phyloP scores from a whole-genome alignment of 257 asterid genomes.

The Verbascum thapsus region DNA sequence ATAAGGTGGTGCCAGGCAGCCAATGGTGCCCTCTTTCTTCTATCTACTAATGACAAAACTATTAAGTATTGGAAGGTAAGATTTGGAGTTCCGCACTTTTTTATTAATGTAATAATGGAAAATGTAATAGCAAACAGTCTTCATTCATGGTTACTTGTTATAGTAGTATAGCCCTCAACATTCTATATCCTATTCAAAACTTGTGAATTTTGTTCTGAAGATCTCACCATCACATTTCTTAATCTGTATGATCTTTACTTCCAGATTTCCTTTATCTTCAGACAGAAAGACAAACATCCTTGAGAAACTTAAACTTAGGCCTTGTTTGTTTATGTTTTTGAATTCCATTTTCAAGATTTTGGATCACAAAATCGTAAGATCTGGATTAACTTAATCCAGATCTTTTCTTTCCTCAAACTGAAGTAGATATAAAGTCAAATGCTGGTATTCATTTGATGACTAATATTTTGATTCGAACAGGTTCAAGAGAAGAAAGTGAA shows the following conservation, averaged over 20 bases:
- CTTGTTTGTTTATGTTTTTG: no score
- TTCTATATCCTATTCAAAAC: slow-evolving; percentile 16
- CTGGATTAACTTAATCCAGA: neutral
- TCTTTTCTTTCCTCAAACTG: neutral
- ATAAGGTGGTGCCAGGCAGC: slow-evolving; percentile 85
- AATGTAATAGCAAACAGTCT: slow-evolving; percentile 3
- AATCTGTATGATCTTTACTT: slow-evolving; percentile 19
- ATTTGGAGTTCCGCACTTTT: slow-evolving; percentile 19
- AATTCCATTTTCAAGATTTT: slow-evolving; percentile 20
- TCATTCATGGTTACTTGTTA: slow-evolving; percentile 23
- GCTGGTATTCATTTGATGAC: slow-evolving; percentile 10
- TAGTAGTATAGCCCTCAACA: slow-evolving; percentile 5
- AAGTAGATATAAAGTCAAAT: neutral
- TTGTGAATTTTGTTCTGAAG: slow-evolving; percentile 19
- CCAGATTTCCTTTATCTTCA: slow-evolving; percentile 25
- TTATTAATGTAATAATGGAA: slow-evolving; percentile 11
- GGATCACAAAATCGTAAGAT: neutral
- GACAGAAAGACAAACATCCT: no score
- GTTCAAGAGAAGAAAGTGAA: slow-evolving; percentile 98
- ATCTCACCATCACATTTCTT: slow-evolving; percentile 16
- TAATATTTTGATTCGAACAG: slow-evolving; percentile 50
- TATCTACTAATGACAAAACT: slow-evolving; percentile 86
- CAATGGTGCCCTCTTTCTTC: slow-evolving; percentile 72
- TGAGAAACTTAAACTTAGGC: neutral
- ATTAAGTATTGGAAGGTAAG: slow-evolving; percentile 83